Conservation (phyloP, 192 early-diverging fungal genomes). For the Backusella sp. region DNA sequence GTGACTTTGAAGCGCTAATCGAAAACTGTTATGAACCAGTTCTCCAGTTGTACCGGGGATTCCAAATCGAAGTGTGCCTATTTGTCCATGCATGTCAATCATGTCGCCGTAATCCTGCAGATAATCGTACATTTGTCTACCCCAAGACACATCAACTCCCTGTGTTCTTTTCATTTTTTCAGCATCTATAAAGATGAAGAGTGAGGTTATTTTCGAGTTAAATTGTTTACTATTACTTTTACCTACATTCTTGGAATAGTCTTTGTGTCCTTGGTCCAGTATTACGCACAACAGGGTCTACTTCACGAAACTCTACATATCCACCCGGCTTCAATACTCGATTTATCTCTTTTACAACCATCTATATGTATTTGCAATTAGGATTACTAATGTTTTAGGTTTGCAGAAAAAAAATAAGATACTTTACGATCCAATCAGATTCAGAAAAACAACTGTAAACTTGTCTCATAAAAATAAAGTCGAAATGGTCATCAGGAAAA, state of each 20-base stretch:
- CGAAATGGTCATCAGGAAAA: constrained; percentile 24
- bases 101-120: constrained; percentile 5
- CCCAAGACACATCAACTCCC: not conserved
- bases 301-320: constrained; percentile 40
- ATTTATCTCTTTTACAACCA: constrained; percentile 20
- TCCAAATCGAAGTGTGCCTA: constrained; percentile 1
- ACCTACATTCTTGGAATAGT: constrained; percentile 6
- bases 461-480: constrained; percentile 28
- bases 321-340: constrained; percentile 40
- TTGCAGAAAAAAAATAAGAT: not conserved
- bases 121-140: constrained; percentile 1
- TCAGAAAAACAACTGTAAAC: constrained; percentile 21
- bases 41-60: not conserved
- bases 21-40: constrained; percentile 7
- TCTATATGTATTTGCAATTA: not conserved
- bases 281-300: constrained; percentile 26
- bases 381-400: not conserved
- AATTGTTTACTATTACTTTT: too few relatives aligned
- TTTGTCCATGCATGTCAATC: constrained; percentile 2
- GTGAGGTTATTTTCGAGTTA: too few relatives aligned
- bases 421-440: constrained; percentile 20
- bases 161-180: not conserved
- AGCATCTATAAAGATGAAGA: not conserved
- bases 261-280: constrained; percentile 14
- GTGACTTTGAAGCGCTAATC: not conserved